Percentiles rank a stretch among this genome's conserved stretches.
phyloP scores from a whole-genome alignment of 257 asterid species.

The Solanum pennellii region DNA sequence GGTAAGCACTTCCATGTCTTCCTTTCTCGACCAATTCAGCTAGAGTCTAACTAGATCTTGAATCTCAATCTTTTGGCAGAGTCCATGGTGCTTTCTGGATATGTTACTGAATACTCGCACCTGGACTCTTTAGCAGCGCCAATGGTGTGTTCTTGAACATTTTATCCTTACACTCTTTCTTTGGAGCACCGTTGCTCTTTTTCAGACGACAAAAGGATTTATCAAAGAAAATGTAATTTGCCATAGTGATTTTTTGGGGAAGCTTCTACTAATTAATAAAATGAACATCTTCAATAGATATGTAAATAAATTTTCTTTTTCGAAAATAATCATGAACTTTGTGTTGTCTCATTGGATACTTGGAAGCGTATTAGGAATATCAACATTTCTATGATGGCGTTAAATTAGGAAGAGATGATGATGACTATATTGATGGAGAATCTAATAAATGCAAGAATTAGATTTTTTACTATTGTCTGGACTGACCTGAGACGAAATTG shows the following conservation, averaged over 20 bases:
- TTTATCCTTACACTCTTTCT: background rate
- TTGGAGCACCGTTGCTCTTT: background rate
- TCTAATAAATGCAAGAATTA: background rate
- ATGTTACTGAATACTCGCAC: background rate
- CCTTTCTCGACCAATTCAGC: background rate
- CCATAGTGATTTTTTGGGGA: background rate
- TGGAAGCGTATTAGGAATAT: background rate
- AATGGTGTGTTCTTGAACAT: background rate
- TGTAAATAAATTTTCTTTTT: background rate
- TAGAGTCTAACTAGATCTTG: conserved; percentile 16
- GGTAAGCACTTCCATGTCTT: background rate
- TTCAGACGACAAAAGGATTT: background rate
- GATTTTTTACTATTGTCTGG: background rate
- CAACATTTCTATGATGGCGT: background rate
- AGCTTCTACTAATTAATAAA: background rate
- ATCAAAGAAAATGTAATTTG: background rate
- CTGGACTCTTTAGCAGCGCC: background rate
- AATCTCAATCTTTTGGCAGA: conserved; percentile 26
- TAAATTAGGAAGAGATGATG: background rate
- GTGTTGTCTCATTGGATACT: background rate
- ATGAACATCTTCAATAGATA: background rate
- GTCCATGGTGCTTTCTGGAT: conserved; percentile 28
- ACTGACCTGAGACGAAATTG: background rate
- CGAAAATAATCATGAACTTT: background rate
- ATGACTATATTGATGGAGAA: background rate